A percentile compares a stretch with the other conserved stretches of the same genome.
These are phyloP conservation scores for Pisolithus sp. DNA, from an alignment of 768 basidiomycete genomes.

Conservation along the genomic window DNA sequence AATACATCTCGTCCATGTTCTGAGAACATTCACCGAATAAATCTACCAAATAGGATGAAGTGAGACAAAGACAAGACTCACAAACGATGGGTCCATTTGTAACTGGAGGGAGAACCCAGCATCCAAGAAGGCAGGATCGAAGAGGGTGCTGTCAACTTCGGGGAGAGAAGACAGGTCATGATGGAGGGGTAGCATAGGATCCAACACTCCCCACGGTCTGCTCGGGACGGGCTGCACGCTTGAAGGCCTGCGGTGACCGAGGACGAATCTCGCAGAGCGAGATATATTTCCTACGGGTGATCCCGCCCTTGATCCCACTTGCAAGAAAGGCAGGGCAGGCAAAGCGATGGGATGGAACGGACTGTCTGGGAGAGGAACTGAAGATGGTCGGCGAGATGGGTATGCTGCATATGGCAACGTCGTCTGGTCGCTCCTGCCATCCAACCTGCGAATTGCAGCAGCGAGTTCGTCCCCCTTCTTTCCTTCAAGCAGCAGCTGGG, in stretches of 20 bases:
- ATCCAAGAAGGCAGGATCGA: slow-evolving; percentile 37
- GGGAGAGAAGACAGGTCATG: slow-evolving; percentile 44
- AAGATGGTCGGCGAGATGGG: slow-evolving; percentile 51
- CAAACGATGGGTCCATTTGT: slow-evolving; percentile 10
- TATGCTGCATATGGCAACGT: slow-evolving; percentile 15
- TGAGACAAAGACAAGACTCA: slow-evolving; percentile 5
- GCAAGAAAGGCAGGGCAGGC: slow-evolving; percentile 38
- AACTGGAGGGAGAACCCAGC: slow-evolving; percentile 22
- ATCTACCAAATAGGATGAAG: background rate
- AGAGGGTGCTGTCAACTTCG: slow-evolving; percentile 42
- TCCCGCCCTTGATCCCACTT: slow-evolving; percentile 32
- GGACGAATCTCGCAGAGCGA: slow-evolving; percentile 33
- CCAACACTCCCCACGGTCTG: slow-evolving; percentile 19
- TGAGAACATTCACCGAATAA: background rate
- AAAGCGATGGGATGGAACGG: slow-evolving; percentile 36
- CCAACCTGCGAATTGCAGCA: slow-evolving; percentile 50
- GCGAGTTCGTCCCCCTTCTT: slow-evolving; percentile 68
- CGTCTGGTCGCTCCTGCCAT: slow-evolving; percentile 19
- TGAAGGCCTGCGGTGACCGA: slow-evolving; percentile 45
- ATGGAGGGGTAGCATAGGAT: slow-evolving; percentile 28
- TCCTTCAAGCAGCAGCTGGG: slow-evolving; percentile 56
- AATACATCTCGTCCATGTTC: slow-evolving; percentile 21
- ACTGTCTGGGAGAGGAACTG: slow-evolving; percentile 51
- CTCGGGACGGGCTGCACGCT: slow-evolving; percentile 37
- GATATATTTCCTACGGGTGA: slow-evolving; percentile 44